Conservation (phyloP, 148 eudicot genomes). For the Nyssa sinensis region DNA sequence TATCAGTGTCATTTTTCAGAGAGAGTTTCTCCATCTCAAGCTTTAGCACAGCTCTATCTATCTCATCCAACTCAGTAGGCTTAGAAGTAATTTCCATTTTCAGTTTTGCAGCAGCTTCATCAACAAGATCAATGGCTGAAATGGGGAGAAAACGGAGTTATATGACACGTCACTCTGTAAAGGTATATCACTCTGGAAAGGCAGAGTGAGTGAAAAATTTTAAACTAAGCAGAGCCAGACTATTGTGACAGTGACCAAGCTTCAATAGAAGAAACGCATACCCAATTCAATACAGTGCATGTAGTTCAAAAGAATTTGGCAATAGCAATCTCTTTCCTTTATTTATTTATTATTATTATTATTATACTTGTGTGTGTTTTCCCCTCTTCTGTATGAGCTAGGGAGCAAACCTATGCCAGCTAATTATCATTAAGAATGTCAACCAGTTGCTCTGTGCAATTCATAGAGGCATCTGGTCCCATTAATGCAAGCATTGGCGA, state of each 20-base stretch:
- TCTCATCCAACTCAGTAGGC: constrained; percentile 92
- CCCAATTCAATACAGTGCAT: background rate
- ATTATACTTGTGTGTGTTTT: too few relatives aligned
- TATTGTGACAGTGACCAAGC: background rate
- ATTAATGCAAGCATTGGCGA: background rate
- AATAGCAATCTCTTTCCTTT: too few relatives aligned
- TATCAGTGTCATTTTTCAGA: constrained; percentile 29
- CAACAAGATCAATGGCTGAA: constrained; percentile 95
- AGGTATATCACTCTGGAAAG: background rate
- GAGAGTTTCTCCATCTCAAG: constrained; percentile 38
- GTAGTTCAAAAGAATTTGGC: too few relatives aligned
- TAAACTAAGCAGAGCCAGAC: background rate
- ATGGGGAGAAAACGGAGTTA: background rate
- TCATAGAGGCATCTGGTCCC: background rate
- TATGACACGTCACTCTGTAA: background rate
- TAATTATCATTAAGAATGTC: background rate
- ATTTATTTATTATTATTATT: too few relatives aligned
- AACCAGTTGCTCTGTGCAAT: background rate
- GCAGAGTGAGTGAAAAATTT: background rate
- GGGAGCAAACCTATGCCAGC: too few relatives aligned
- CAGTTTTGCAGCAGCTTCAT: constrained; percentile 97
- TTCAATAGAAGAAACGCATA: background rate
- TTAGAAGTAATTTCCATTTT: constrained; percentile 99
- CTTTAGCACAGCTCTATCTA: constrained; percentile 83
- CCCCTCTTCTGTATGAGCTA: too few relatives aligned